Conservation (phyloP, 2,329 filamentous ascomycete genomes). For the Colletotrichum tropicale region DNA sequence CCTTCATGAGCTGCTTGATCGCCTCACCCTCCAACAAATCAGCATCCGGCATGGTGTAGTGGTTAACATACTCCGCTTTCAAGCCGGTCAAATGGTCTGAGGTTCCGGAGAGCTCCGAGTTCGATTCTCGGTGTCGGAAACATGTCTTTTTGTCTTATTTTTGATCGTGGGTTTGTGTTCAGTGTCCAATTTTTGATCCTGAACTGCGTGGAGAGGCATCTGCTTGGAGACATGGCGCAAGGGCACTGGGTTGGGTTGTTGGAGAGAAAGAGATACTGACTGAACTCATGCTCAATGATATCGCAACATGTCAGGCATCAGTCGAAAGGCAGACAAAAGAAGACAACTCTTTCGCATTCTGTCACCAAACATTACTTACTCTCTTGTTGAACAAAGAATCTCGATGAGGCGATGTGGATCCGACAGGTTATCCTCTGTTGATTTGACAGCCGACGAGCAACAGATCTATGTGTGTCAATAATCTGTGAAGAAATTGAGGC, state of each 20-base stretch:
- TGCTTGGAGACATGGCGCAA: not conserved
- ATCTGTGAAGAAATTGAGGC: not conserved
- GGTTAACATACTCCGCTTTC: slow-evolving; percentile 18
- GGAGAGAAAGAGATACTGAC: not conserved
- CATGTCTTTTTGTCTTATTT: not conserved
- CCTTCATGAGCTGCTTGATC: not conserved
- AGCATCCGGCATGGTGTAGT: slow-evolving; percentile 4
- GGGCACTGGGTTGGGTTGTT: not conserved
- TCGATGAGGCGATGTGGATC: not conserved
- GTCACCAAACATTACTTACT: not conserved
- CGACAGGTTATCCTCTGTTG: not conserved
- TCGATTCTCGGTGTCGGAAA: slow-evolving; percentile 7
- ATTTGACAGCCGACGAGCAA: not conserved
- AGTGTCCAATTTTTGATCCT: not conserved
- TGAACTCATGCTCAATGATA: not conserved
- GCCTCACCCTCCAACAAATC: not conserved
- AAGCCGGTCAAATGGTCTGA: not conserved
- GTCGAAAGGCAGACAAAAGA: not conserved
- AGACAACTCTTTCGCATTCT: not conserved
- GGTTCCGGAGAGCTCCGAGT: slow-evolving; percentile 9
- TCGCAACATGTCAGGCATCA: not conserved
- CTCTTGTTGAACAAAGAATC: not conserved
- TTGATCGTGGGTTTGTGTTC: not conserved
- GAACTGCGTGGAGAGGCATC: not conserved
- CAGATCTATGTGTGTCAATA: not conserved